Evolutionary conservation across 371 early-diverging fungal genomes (phyloP).

Genomic region (Synchytrium microbalum): DNA sequence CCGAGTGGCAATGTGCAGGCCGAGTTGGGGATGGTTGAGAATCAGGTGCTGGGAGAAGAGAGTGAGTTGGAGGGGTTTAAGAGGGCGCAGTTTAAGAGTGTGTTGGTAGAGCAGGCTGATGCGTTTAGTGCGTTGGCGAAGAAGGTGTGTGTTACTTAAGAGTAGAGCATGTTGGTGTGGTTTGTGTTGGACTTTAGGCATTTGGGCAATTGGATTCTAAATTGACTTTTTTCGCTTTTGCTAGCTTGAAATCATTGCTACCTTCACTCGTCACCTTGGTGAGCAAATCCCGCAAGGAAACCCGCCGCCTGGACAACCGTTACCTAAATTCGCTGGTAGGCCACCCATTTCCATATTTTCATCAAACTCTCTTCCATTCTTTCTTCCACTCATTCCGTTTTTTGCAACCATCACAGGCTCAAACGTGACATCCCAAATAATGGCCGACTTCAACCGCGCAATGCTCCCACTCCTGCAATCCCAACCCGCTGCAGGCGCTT

Average conservation of each 20-base stretch:
- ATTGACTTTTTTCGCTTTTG: not conserved
- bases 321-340: conserved; percentile 16
- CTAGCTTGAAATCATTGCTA: conserved; percentile 17
- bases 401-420: too few relatives aligned
- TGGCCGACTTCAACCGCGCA: not conserved
- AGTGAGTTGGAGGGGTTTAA: conserved; percentile 20
- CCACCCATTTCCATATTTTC: too few relatives aligned
- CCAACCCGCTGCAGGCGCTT: too few relatives aligned
- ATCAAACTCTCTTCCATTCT: too few relatives aligned
- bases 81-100: conserved; percentile 13
- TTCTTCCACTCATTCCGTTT: too few relatives aligned
- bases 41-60: conserved; percentile 16
- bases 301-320: conserved; percentile 20
- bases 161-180: too few relatives aligned
- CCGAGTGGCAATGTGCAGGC: conserved; percentile 12
- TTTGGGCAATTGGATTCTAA: conserved; percentile 2
- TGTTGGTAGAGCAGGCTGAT: conserved; percentile 13
- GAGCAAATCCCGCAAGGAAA: conserved; percentile 28
- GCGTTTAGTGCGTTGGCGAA: conserved; percentile 18
- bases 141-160: conserved; percentile 9
- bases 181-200: too few relatives aligned
- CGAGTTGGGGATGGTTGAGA: conserved; percentile 18
- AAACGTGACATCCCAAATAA: not conserved
- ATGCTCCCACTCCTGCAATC: not conserved
- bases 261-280: conserved; percentile 24